A percentile compares a stretch with the other conserved stretches of the same genome.
Conservation (phyloP, 2,329 filamentous ascomycete genomes). For the Cadophora gregata region DNA sequence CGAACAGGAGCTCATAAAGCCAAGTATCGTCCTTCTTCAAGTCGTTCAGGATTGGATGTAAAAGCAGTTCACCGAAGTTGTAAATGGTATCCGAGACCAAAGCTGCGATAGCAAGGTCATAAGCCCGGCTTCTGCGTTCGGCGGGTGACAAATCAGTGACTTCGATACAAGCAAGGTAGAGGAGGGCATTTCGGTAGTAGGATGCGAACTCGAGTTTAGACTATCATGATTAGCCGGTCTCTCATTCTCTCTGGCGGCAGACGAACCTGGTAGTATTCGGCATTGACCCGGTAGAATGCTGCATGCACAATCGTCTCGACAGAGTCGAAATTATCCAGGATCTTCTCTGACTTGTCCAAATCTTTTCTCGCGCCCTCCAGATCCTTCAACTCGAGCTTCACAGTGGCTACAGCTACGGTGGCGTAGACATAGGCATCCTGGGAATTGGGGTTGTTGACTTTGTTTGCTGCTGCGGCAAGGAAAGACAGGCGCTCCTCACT, state of each 20-base stretch:
- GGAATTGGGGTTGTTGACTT: slow-evolving; percentile 89
- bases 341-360: slow-evolving; percentile 83
- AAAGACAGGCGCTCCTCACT: slow-evolving; percentile 86
- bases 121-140: slow-evolving; percentile 83
- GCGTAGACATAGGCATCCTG: slow-evolving; percentile 97
- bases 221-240: slow-evolving; percentile 45
- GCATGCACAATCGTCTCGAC: slow-evolving; percentile 96
- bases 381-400: slow-evolving; percentile 81
- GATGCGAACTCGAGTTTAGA: slow-evolving; percentile 89
- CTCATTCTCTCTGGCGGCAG: not conserved
- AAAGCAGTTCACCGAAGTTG: slow-evolving; percentile 98
- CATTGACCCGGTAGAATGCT: slow-evolving; percentile 93
- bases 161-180: slow-evolving; percentile 96
- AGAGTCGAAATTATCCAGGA: slow-evolving; percentile 90
- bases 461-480: slow-evolving; percentile 80
- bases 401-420: slow-evolving; percentile 84
- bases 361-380: slow-evolving; percentile 85
- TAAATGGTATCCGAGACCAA: slow-evolving; percentile 95
- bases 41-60: slow-evolving; percentile 93
- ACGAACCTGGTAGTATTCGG: slow-evolving; percentile 85
- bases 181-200: slow-evolving; percentile 96
- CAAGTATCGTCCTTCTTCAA: slow-evolving; percentile 81
- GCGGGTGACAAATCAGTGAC: slow-evolving; percentile 72
- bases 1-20: slow-evolving; percentile 94
- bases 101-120: slow-evolving; percentile 90